Percentiles rank a stretch among this genome's conserved stretches.
Conservation (phyloP, 139 green algal genomes). For the Auxenochlorella pyrenoidosa region DNA sequence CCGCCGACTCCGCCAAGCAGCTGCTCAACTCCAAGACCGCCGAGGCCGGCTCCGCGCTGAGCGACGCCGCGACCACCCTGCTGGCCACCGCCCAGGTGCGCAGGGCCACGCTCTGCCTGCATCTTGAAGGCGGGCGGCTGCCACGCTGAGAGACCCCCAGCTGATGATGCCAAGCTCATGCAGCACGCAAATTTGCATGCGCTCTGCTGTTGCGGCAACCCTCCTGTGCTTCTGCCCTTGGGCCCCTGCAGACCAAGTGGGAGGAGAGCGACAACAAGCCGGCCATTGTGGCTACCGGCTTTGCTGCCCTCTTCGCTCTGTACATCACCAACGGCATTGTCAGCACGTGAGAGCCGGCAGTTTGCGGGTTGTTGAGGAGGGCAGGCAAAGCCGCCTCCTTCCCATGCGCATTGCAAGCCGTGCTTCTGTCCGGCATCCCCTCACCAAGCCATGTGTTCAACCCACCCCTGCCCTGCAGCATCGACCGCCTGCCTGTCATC, state of each 20-base stretch:
- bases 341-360: not conserved
- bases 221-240: not conserved
- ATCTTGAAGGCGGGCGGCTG: not conserved
- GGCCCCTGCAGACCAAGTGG: conserved; percentile 35
- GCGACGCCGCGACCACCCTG: not conserved
- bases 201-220: not conserved
- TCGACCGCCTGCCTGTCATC: conserved; percentile 47
- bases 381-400: too few species aligned
- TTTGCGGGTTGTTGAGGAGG: too few species aligned
- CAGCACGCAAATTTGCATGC: too few species aligned
- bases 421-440: not conserved
- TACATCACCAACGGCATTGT: conserved; percentile 43
- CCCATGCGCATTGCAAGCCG: not conserved
- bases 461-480: conserved; percentile 8
- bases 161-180: too few species aligned
- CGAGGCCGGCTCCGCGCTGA: not conserved
- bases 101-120: not conserved
- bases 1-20: conserved; percentile 11
- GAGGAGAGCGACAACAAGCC: conserved; percentile 54
- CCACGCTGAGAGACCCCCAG: too few species aligned
- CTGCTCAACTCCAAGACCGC: conserved; percentile 7
- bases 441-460: not conserved
- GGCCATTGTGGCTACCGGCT: conserved; percentile 37
- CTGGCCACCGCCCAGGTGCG: conserved; percentile 4
- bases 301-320: conserved; percentile 38